Evolutionary conservation across 2,329 filamentous ascomycete genomes (phyloP).

Genomic region (Xylaria sp.): DNA sequence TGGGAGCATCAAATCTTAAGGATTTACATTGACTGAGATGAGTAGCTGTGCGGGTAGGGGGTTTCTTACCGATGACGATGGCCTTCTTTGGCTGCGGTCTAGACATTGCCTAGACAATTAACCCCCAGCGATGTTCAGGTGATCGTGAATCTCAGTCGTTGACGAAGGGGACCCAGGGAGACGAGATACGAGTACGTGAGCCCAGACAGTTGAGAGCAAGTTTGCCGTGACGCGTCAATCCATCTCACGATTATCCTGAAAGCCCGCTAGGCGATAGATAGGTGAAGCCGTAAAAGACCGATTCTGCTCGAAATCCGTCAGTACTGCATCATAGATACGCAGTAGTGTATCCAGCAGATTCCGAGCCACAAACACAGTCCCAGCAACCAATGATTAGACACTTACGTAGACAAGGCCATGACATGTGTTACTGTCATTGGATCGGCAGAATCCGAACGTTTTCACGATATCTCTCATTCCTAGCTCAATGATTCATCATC

Average conservation of each 20-base stretch:
- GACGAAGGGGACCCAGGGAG: not conserved
- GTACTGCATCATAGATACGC: constrained; percentile 5
- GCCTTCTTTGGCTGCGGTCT: constrained; percentile 39
- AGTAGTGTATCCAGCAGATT: not conserved
- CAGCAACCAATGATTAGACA: not conserved
- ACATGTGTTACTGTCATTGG: not conserved
- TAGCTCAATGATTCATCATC: constrained; percentile 21
- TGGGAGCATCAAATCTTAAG: not conserved
- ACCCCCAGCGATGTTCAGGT: not conserved
- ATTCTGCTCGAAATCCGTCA: not conserved
- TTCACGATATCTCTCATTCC: not conserved
- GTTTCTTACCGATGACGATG: constrained; percentile 46
- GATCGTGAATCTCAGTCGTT: not conserved
- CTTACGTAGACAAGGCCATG: not conserved
- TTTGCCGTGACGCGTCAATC: not conserved
- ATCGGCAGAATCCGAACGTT: not conserved
- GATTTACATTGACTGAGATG: not conserved
- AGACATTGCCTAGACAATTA: constrained; percentile 18
- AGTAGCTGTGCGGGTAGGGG: not conserved
- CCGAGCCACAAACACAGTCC: not conserved
- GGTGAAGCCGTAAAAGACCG: not conserved
- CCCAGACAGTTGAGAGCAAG: not conserved
- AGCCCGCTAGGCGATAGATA: not conserved
- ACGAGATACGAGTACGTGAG: not conserved
- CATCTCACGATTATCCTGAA: not conserved